A percentile compares a stretch with the other conserved stretches of the same genome.
Evolutionary conservation across 2,329 filamentous ascomycete species (phyloP).

Genomic region (Coniochaeta sp.): DNA sequence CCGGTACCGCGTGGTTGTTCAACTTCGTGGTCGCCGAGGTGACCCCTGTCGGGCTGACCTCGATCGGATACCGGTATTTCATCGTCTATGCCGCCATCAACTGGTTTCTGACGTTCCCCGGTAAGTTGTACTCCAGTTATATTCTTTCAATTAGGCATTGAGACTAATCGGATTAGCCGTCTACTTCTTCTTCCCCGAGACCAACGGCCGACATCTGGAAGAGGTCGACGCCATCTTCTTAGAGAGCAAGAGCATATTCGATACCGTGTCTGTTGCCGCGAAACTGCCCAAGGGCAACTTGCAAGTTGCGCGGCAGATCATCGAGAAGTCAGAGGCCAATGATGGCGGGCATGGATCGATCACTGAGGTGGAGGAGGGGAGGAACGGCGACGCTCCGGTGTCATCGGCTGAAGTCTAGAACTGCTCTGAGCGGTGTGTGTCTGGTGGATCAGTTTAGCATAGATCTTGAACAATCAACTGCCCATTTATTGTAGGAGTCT

Average conservation of each 20-base stretch:
- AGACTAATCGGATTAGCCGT: constrained; percentile 4
- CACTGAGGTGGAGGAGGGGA: neutral
- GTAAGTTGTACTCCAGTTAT: neutral
- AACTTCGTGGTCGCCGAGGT: constrained; percentile 5
- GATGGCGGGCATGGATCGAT: neutral
- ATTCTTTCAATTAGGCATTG: too few relatives aligned
- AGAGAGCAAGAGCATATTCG: constrained; percentile 8
- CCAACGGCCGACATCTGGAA: constrained; percentile 8
- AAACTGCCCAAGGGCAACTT: constrained; percentile 4
- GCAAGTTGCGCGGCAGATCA: neutral
- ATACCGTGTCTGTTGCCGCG: constrained; percentile 8
- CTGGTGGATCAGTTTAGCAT: too few relatives aligned
- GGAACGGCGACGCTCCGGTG: neutral
- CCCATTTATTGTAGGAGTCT: too few relatives aligned
- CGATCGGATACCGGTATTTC: neutral
- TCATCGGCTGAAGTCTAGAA: neutral
- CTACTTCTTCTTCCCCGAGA: constrained; percentile 10
- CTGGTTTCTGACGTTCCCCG: neutral
- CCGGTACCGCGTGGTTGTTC: neutral
- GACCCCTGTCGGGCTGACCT: neutral
- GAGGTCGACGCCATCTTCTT: constrained; percentile 11
- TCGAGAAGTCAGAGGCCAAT: neutral
- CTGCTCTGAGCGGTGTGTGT: too few relatives aligned
- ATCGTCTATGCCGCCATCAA: neutral
- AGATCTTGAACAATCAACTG: too few relatives aligned